These are phyloP conservation scores for Puccinellia tenuiflora DNA, from an alignment of 176 grass and related monocot genomes.

Conservation along the genomic window DNA sequence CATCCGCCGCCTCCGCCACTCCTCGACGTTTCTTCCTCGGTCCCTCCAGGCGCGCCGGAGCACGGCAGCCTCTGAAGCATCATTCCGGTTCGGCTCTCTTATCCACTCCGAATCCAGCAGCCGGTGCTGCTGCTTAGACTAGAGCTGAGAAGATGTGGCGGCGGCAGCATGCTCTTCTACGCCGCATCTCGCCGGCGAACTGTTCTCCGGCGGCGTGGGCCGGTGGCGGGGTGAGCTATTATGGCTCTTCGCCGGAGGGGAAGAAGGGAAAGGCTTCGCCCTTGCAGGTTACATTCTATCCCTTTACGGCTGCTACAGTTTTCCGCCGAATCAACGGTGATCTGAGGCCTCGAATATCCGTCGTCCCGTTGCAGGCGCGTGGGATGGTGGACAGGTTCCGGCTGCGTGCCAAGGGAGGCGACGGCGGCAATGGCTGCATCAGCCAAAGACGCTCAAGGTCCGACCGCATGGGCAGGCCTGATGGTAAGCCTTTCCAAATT, in stretches of 20 bases:
- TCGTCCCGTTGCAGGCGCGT: conserved; percentile 32
- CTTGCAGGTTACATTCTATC: conserved; percentile 13
- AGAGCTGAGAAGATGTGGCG: conserved; percentile 13
- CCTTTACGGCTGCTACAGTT: neutral
- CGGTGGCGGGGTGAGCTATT: no score
- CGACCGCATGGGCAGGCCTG: conserved; percentile 26
- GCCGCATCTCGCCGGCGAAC: neutral
- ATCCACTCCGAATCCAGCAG: neutral
- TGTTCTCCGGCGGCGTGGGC: neutral
- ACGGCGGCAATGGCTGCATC: conserved; percentile 6
- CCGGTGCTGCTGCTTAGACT: neutral
- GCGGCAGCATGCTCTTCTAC: conserved; percentile 8
- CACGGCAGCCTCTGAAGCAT: neutral
- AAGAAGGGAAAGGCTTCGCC: conserved; percentile 23
- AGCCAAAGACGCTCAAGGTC: conserved; percentile 14
- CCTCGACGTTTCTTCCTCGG: neutral
- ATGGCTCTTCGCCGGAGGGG: neutral
- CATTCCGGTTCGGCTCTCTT: neutral
- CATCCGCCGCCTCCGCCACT: neutral
- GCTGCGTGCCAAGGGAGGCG: conserved; percentile 25
- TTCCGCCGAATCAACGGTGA: neutral
- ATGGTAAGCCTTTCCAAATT: conserved; percentile 35
- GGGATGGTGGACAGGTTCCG: conserved; percentile 67
- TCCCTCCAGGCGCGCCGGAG: neutral
- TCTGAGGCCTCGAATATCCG: neutral